A percentile compares a stretch with the other conserved stretches of the same genome.
Conservation (phyloP, 495 filamentous ascomycete genomes). For the Talaromyces ruber region DNA sequence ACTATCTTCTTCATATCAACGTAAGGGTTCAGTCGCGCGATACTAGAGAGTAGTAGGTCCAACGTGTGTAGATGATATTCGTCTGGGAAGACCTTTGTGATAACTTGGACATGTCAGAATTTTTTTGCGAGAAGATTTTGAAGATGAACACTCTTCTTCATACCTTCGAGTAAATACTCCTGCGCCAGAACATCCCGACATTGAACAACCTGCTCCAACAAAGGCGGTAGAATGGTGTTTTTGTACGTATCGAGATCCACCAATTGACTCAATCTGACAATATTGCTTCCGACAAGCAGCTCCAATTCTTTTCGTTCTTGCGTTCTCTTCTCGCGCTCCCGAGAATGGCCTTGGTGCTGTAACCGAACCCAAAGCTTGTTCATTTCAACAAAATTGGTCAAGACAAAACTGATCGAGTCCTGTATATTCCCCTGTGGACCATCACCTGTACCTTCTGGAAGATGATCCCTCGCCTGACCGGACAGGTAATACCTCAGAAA, state of each 20-base stretch:
- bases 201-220: constrained; percentile 95
- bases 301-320: constrained; percentile 94
- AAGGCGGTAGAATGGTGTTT: constrained; percentile 75
- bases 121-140: neutral
- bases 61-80: constrained; percentile 96
- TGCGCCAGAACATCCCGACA: constrained; percentile 95
- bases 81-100: constrained; percentile 98
- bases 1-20: constrained; percentile 98
- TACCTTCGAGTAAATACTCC: constrained; percentile 90
- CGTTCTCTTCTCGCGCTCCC: constrained; percentile 85
- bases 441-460: constrained; percentile 74
- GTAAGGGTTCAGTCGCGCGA: constrained; percentile 83
- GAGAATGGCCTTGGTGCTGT: constrained; percentile 94
- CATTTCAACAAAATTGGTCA: constrained; percentile 99
- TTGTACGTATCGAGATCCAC: constrained; percentile 93
- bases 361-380: constrained; percentile 98
- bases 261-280: constrained; percentile 89
- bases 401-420: constrained; percentile 92
- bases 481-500: constrained; percentile 94
- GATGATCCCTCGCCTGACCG: constrained; percentile 82
- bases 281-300: constrained; percentile 88
- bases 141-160: neutral
- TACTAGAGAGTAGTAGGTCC: constrained; percentile 86
- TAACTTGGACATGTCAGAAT: constrained; percentile 45
- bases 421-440: constrained; percentile 93